Evolutionary conservation across 768 basidiomycete species (phyloP).

Genomic region (Mrakia blollopis): DNA sequence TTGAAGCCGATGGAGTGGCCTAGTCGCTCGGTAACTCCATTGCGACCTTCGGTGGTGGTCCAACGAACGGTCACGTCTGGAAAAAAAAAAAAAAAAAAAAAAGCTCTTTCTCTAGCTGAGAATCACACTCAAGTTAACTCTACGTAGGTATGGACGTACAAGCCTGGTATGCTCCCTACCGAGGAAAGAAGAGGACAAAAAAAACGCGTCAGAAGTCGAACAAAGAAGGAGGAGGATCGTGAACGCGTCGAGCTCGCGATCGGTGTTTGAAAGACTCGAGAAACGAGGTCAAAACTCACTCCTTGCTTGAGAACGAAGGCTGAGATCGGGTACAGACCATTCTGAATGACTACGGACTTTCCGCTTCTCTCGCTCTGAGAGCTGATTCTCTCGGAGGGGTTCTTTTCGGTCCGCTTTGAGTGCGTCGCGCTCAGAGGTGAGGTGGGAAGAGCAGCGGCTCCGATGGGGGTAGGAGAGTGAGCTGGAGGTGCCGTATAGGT

Average conservation of each 20-base stretch:
- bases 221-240: neutral
- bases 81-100: neutral
- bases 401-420: too few species aligned
- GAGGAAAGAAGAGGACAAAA: neutral
- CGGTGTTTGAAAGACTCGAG: neutral
- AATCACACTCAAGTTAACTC: neutral
- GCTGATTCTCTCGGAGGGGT: too few species aligned
- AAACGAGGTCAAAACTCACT: neutral
- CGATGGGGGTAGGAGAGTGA: neutral
- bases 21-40: neutral
- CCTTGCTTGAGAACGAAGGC: conserved; percentile 3
- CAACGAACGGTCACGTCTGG: neutral
- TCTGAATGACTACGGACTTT: neutral
- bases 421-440: neutral
- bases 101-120: too few species aligned
- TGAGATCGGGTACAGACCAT: conserved; percentile 4
- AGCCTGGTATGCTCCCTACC: neutral
- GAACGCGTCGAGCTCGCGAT: neutral
- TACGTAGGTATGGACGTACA: neutral
- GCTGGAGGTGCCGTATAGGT: neutral
- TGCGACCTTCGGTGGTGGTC: neutral
- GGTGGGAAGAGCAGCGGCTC: too few species aligned
- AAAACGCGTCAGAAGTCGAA: neutral
- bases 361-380: neutral
- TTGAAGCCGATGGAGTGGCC: conserved; percentile 5